Evolutionary conservation across 257 asterid species (phyloP), one percentile per base, ranked within the genome.

Genomic region (Nicotiana benthamiana): DNA sequence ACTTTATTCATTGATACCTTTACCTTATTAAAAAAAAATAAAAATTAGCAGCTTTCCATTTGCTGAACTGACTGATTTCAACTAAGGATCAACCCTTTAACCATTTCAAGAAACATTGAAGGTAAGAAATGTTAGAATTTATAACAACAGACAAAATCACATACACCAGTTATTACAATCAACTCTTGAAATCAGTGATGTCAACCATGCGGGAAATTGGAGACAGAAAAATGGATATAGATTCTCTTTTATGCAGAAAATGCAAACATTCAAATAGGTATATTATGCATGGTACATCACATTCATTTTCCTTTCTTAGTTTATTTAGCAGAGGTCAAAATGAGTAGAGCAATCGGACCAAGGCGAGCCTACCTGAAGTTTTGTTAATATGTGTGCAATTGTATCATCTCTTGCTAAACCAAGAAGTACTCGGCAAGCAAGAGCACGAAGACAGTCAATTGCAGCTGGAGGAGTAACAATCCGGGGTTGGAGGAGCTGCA

Each of bases 361-460:
- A 63, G 13, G 26, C 20, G 46, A 68, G 30, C 82, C 60, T 63
- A 96, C 99, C 97, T 96, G 99, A 87, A 96, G 98, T 87, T 94
- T 96, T 30, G 97, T 94, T 82, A 96, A 79, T 88, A 96, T 96
- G 76, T 92, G 99, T n/a, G 99, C 98, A 82, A 96, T 96, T 26
- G 97, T 87, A 83, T 96, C 97, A 80, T 96, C 98, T 87, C 98
- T 96, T 48, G 99, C 99, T 86, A 96, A 90, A 77, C 99, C 99
- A 84, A 96, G 98, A 83, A 96, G 93, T 86, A 94, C 99, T 82
- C 99, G 95, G 87, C 99, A 96, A 48, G 99, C 93, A 62, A 96
- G 94, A 83, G 99, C 99, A 86, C 99, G 99, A 70, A 96, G 91
- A 86, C 99, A 90, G 82, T 96, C 99, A n/a, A 96, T 93, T 83